phyloP scores from a whole-genome alignment of 495 filamentous ascomycete genomes.

The Aspergillus kassunensis region DNA sequence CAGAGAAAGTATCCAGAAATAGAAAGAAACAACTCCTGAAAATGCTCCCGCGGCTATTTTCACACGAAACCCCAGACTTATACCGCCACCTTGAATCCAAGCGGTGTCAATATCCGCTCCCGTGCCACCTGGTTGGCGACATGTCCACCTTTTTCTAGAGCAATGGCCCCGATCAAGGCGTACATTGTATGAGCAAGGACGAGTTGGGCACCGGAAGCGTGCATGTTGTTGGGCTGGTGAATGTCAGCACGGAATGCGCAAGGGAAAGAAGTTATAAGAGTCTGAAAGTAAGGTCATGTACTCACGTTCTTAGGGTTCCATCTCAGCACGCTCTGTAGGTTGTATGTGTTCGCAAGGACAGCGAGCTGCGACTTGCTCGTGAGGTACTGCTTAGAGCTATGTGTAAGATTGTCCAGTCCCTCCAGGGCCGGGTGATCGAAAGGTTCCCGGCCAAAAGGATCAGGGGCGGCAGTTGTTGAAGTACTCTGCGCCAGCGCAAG shows the following conservation, averaged over 20 bases:
- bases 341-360: slow-evolving; percentile 62
- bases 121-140: slow-evolving; percentile 68
- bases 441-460: slow-evolving; percentile 53
- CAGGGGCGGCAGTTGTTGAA: slow-evolving; percentile 18
- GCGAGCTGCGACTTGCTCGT: slow-evolving; percentile 57
- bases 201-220: slow-evolving; percentile 63
- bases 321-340: slow-evolving; percentile 67
- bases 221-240: slow-evolving; percentile 64
- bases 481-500: slow-evolving; percentile 59
- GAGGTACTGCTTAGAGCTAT: slow-evolving; percentile 50
- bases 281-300: not conserved
- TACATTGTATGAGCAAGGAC: slow-evolving; percentile 74
- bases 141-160: slow-evolving; percentile 78
- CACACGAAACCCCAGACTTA: slow-evolving; percentile 21
- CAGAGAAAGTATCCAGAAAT: slow-evolving; percentile 19
- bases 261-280: not conserved
- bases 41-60: slow-evolving; percentile 37
- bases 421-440: slow-evolving; percentile 71
- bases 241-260: not conserved
- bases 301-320: slow-evolving; percentile 84
- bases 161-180: slow-evolving; percentile 82
- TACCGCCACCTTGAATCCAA: slow-evolving; percentile 38
- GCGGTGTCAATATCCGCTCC: slow-evolving; percentile 67
- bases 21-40: slow-evolving; percentile 29
- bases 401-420: slow-evolving; percentile 63